phyloP scores from a whole-genome alignment of 352 stramenopile genomes.

The Phytophthora sojae region DNA sequence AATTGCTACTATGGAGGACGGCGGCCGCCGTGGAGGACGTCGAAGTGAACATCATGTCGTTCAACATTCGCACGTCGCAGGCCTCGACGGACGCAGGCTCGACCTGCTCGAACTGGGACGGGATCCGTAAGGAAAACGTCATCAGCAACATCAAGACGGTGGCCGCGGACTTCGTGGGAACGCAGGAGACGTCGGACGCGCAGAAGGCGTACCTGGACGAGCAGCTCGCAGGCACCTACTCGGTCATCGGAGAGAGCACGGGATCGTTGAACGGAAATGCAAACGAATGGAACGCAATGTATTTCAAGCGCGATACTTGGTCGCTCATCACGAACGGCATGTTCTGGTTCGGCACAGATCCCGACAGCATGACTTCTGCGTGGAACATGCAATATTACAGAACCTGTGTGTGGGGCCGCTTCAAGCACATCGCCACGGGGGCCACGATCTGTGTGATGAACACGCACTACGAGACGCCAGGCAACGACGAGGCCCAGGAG shows the following conservation, averaged over 20 bases:
- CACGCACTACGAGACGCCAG: constrained; percentile 86
- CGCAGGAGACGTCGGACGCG: constrained; percentile 81
- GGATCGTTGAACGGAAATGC: constrained; percentile 70
- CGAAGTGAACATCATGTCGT: constrained; percentile 71
- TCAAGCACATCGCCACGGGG: constrained; percentile 70
- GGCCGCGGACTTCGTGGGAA: constrained; percentile 76
- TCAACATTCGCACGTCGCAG: constrained; percentile 82
- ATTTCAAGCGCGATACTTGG: constrained; percentile 72
- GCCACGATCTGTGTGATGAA: constrained; percentile 79
- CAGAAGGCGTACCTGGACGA: constrained; percentile 72
- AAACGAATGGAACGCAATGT: constrained; percentile 68
- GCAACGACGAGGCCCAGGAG: constrained; percentile 74
- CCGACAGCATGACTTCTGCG: constrained; percentile 51
- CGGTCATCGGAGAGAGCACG: constrained; percentile 63
- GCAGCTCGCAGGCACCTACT: constrained; percentile 60
- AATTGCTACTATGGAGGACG: constrained; percentile 7
- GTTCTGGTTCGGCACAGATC: constrained; percentile 75
- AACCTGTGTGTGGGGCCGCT: constrained; percentile 73
- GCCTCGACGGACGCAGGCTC: constrained; percentile 48
- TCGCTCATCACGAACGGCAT: constrained; percentile 62
- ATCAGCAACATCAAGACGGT: constrained; percentile 61
- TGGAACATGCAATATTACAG: constrained; percentile 84
- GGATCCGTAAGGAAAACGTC: constrained; percentile 71
- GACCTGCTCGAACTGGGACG: constrained; percentile 70
- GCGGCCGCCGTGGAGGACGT: constrained; percentile 47